Evolutionary conservation across 805 yeast genomes (phyloP).

Genomic region (Saccharomycopsis sp.): DNA sequence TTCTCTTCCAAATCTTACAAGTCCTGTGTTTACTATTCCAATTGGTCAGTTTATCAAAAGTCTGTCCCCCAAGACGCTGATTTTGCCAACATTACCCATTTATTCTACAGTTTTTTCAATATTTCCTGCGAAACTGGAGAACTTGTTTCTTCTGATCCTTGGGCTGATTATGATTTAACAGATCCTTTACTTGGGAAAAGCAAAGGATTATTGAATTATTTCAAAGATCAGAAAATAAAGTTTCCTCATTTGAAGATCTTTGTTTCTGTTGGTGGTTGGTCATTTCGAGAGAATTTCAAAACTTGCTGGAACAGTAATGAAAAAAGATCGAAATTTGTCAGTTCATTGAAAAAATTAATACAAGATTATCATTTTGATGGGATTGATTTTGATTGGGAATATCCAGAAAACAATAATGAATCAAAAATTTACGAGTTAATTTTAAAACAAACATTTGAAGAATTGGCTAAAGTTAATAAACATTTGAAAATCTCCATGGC

Average conservation of each 20-base stretch:
- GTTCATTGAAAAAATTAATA: constrained; percentile 38
- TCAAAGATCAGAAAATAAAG: constrained; percentile 35
- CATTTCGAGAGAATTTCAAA: constrained; percentile 39
- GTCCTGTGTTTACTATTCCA: no score
- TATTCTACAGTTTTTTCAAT: no score
- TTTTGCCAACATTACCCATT: no score
- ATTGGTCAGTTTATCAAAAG: no score
- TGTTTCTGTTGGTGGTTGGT: constrained; percentile 83
- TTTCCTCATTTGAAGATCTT: constrained; percentile 39
- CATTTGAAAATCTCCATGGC: constrained; percentile 57
- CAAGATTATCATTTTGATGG: constrained; percentile 69
- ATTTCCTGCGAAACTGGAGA: no score
- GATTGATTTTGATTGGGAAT: constrained; percentile 93
- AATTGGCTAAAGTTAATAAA: constrained; percentile 31
- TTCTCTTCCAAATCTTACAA: no score
- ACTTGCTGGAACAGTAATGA: constrained; percentile 29
- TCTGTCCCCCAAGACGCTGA: no score
- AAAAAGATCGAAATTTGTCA: constrained; percentile 36
- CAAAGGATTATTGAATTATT: constrained; percentile 41
- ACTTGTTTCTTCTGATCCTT: no score
- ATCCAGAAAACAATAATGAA: constrained; percentile 43
- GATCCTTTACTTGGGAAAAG: constrained; percentile 13
- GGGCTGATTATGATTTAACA: no score
- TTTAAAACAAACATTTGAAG: constrained; percentile 31
- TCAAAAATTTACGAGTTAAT: constrained; percentile 34